Base-by-base conservation (phyloP, 257 asterid genomes). In the Nicotiana paniculata region DNA sequence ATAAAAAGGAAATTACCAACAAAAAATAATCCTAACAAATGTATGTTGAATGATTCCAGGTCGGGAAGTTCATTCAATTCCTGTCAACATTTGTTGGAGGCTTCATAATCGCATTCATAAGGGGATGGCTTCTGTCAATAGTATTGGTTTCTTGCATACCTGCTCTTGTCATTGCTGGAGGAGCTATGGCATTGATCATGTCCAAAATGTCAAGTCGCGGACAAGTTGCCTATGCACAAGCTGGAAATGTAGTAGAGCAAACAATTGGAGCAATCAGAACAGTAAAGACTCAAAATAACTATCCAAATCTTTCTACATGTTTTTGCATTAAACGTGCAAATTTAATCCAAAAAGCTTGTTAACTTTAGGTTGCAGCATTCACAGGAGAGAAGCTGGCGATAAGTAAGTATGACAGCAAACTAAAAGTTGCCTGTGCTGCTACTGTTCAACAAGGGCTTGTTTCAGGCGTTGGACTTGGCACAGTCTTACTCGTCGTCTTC, bases 381-480 rank as follows among this genome's bases (percentile, higher is more conserved):
- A 88, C 90, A 0, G 97, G 95, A 11, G 98, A 93, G 81, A 90
- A 82, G 82, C 85, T 35, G 77, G 96, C 97, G 3, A 66, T 80
- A 48, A 85, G 82, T 13, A 85, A 86, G 77, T 93, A 91, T 33
- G 91, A 91, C 48, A 84, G 82, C 57, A 89, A 89, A 32, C 84
- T 93, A 83, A 62, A 86, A 32, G 80, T 83, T 46, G 98, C 98
- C 65, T 93, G 88, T 80, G 86, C 69, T 62, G 72, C 91, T 11
- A 83, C 91, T 12, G 93, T 88, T 62, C 82, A 64, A 69, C 94
- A 92, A 82, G 97, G 97, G 74, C 77, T 93, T 24, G 96, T 90
- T 57, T 85, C 97, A 13, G 98, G 98, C 7, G 0, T 87, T 0
- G 98, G 98, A 77, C 54, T 87, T 81, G 98, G 97, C 9, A 5